Conservation (phyloP, 2,329 filamentous ascomycete species). For the Talaromyces sp. region DNA sequence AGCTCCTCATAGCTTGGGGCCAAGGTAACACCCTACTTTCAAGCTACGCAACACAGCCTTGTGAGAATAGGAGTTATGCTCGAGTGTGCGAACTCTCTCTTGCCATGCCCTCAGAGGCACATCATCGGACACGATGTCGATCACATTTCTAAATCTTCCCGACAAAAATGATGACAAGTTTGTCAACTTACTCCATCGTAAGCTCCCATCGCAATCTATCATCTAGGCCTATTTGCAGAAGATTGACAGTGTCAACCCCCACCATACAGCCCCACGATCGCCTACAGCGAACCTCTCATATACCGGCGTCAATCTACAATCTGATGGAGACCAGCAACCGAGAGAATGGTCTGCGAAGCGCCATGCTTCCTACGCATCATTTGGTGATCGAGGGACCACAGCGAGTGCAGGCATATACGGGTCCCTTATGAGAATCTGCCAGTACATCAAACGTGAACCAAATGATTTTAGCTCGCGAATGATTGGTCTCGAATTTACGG, state of each 20-base stretch:
- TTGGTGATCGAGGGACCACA: slow-evolving; percentile 6
- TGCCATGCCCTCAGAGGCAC: background rate
- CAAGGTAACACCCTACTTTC: background rate
- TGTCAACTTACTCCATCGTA: background rate
- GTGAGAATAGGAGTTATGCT: background rate
- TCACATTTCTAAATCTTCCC: background rate
- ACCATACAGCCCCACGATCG: background rate
- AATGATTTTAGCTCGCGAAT: slow-evolving; percentile 11
- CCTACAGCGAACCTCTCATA: background rate
- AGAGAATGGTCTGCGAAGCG: background rate
- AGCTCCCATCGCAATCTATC: background rate
- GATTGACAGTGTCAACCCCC: background rate
- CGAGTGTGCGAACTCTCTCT: background rate
- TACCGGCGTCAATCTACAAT: background rate
- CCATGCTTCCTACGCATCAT: slow-evolving; percentile 11
- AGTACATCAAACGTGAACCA: background rate
- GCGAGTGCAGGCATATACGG: slow-evolving; percentile 7
- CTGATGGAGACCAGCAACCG: background rate
- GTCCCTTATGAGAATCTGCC: slow-evolving; percentile 8
- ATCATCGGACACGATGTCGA: background rate
- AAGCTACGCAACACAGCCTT: background rate
- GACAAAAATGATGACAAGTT: background rate
- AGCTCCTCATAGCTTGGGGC: background rate
- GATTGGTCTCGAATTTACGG: slow-evolving; percentile 8
- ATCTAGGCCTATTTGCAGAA: background rate